A percentile compares a stretch with the other conserved stretches of the same genome.
phyloP scores from a whole-genome alignment of 108 stramenopile species.

The Mayamaea pseudoterrestris region DNA sequence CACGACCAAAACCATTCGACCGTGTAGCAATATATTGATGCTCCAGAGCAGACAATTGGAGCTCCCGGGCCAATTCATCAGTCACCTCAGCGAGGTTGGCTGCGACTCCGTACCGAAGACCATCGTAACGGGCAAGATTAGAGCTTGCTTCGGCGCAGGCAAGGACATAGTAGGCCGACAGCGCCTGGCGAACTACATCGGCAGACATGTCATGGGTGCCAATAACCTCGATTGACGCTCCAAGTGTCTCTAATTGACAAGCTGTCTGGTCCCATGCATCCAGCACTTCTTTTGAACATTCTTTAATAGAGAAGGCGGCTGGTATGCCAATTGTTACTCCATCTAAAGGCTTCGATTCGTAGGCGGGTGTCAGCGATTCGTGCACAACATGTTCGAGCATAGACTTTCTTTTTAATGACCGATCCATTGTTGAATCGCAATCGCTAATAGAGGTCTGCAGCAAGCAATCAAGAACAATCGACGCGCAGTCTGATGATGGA shows the following conservation, averaged over 20 bases:
- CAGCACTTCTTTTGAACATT: constrained; percentile 43
- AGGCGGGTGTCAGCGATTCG: too few species aligned
- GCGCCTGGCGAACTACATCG: constrained; percentile 49
- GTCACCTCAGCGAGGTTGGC: not conserved
- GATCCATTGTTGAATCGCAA: constrained; percentile 44
- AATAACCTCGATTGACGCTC: constrained; percentile 40
- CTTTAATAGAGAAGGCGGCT: constrained; percentile 58
- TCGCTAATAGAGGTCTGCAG: constrained; percentile 12
- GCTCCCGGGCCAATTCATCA: constrained; percentile 1
- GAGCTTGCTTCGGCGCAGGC: constrained; percentile 94
- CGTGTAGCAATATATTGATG: constrained; percentile 56
- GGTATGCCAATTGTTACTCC: constrained; percentile 76
- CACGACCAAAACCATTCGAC: constrained; percentile 61
- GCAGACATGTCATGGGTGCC: constrained; percentile 37
- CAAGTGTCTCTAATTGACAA: constrained; percentile 23
- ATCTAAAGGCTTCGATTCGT: constrained; percentile 19
- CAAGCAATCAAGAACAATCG: constrained; percentile 37
- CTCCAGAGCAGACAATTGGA: constrained; percentile 22
- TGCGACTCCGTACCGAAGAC: constrained; percentile 77
- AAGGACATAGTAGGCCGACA: constrained; percentile 91
- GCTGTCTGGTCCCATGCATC: constrained; percentile 44
- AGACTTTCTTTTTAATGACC: not conserved
- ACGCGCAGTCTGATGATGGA: constrained; percentile 41
- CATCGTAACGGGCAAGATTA: constrained; percentile 94
- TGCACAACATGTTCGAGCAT: not conserved